Evolutionary conservation across 345 rosid species (phyloP).

Genomic region (Iberis pinnata): DNA sequence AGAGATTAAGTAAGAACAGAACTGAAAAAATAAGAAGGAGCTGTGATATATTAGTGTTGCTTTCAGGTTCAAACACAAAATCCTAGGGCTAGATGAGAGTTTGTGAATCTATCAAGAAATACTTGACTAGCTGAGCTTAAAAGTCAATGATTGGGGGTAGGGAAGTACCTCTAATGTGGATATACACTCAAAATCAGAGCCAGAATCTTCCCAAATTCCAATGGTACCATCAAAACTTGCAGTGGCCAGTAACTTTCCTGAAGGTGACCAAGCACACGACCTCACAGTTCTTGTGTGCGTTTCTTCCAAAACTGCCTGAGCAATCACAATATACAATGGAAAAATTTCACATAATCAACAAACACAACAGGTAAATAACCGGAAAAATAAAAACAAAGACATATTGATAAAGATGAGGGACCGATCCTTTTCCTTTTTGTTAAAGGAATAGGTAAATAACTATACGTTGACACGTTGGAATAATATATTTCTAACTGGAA

Average conservation of each 20-base stretch:
- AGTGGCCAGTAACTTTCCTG: constrained; percentile 71
- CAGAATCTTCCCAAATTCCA: constrained; percentile 74
- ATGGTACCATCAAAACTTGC: constrained; percentile 89
- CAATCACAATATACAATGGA: constrained; percentile 20
- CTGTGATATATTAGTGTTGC: too few relatives aligned
- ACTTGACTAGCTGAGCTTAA: background rate
- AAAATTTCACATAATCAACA: too few relatives aligned
- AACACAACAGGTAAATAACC: too few relatives aligned
- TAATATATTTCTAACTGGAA: too few relatives aligned
- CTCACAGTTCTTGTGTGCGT: constrained; percentile 80
- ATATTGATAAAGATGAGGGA: too few relatives aligned
- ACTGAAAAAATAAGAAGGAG: background rate
- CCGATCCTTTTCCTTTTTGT: too few relatives aligned
- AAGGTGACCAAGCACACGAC: constrained; percentile 87
- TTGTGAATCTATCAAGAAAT: too few relatives aligned
- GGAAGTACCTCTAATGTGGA: constrained; percentile 64
- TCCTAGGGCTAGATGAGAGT: too few relatives aligned
- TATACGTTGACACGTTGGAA: too few relatives aligned
- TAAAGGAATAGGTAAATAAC: too few relatives aligned
- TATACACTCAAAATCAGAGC: constrained; percentile 78
- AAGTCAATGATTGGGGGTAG: background rate
- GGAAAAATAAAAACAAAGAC: too few relatives aligned
- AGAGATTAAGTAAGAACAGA: background rate
- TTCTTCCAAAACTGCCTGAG: constrained; percentile 81
- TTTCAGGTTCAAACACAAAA: too few relatives aligned